Percentiles rank a stretch among this genome's conserved stretches.
These are phyloP conservation scores for Cyanidiococcus yangmingshanensis DNA, from an alignment of 23 red algal species.

Conservation along the genomic window DNA sequence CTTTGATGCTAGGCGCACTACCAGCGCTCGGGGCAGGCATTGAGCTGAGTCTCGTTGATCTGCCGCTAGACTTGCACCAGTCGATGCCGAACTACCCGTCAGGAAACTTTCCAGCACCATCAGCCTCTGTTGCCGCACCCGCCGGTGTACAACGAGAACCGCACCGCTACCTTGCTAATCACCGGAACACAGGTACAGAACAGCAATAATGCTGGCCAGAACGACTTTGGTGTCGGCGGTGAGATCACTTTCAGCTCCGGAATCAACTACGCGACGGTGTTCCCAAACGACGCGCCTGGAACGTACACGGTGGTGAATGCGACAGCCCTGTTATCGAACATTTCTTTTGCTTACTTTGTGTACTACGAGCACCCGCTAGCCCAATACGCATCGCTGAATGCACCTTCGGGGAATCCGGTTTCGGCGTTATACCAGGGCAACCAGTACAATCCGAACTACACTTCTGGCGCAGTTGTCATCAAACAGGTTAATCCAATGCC, in stretches of 20 bases:
- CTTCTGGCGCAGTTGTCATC: constrained; percentile 1
- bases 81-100: constrained; percentile 10
- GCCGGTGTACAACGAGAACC: constrained; percentile 16
- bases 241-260: constrained; percentile 13
- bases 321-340: neutral
- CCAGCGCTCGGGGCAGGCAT: neutral
- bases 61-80: neutral
- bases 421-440: neutral
- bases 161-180: neutral
- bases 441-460: constrained; percentile 2
- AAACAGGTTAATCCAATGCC: neutral
- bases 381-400: neutral
- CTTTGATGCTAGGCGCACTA: neutral
- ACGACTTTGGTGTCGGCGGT: constrained; percentile 15
- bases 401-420: neutral
- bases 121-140: constrained; percentile 18
- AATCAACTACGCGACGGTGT: constrained; percentile 9
- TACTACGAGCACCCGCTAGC: constrained; percentile 17
- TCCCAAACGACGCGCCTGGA: neutral
- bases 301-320: constrained; percentile 13
- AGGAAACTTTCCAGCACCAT: constrained; percentile 14
- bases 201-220: constrained; percentile 15
- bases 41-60: neutral
- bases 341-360: constrained; percentile 18
- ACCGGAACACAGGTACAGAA: constrained; percentile 15